These are phyloP conservation scores for Neofusicoccum sp. DNA, from an alignment of 2,329 filamentous ascomycete species.

Conservation along the genomic window DNA sequence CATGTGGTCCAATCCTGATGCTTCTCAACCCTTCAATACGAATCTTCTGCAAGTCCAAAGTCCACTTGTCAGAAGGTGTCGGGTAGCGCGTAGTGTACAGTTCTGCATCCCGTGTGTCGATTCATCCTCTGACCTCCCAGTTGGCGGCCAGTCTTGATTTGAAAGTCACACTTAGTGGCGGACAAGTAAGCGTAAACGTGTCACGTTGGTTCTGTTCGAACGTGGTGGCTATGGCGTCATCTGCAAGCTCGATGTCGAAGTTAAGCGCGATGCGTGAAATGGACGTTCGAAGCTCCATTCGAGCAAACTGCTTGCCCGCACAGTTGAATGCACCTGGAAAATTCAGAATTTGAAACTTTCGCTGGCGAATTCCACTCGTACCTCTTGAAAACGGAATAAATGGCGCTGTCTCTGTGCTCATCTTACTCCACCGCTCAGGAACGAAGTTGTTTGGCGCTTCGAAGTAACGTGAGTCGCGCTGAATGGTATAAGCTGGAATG, in stretches of 20 bases:
- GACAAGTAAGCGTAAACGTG: conserved; percentile 25
- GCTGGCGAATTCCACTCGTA: neutral
- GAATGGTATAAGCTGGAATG: conserved; percentile 22
- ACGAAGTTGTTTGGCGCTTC: neutral
- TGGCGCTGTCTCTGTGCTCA: neutral
- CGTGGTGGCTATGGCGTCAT: conserved; percentile 22
- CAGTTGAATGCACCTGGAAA: neutral
- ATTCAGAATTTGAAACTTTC: neutral
- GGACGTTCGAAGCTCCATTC: conserved; percentile 23
- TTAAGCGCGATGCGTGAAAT: conserved; percentile 23
- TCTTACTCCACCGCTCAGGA: neutral
- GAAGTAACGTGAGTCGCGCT: conserved; percentile 13
- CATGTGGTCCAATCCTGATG: no score
- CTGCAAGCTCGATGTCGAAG: conserved; percentile 25
- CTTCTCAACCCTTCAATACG: no score
- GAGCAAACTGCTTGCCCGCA: conserved; percentile 25
- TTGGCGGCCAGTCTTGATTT: no score
- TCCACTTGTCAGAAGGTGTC: no score
- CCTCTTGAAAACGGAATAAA: conserved; percentile 13
- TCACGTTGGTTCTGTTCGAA: conserved; percentile 18
- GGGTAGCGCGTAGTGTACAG: no score
- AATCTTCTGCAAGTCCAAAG: no score
- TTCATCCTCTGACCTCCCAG: no score
- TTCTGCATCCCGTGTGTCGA: no score
- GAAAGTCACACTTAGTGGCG: conserved; percentile 30